Evolutionary conservation across 2,329 filamentous ascomycete genomes (phyloP), one percentile per base, ranked within the genome.

Genomic region (Sordariomycetes sp.): DNA sequence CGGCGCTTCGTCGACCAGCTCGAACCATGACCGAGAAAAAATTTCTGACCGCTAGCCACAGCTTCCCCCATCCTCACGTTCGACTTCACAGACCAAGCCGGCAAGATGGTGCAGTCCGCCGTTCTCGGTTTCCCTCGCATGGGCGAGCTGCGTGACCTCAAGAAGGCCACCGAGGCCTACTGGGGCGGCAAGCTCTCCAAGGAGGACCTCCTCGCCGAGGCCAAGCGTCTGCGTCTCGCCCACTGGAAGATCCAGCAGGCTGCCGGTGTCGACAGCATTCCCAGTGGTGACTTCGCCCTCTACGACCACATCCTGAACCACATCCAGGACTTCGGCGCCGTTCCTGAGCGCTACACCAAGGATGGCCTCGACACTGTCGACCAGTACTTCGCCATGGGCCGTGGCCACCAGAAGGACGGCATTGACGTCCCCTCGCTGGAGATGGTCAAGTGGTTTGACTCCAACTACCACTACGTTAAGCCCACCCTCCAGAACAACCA

Each of bases 381-480:
- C 70, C 82, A 94, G 71, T 96, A 95, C 81, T 98, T 98, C 59
- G 92, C 92, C 66, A 94, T 98, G 86, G 92, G 92, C 57, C 86
- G 92, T 81, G 92, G 92, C 59, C 88, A 93, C 70, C 92, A 98
- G 71, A 93, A 86, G 79, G 78, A 80, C 57, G 78, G 85, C 63
- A 75, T 96, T 51, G 92, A 98, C 65, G 92, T 96, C 47, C 86
- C 90, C 51, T 77, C 75, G 57, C 72, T 94, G 66, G 92, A 98
- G 77, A 98, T 98, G 92, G 92, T 98, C 55, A 98, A 98, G 77
- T 98, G 92, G 92, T 98, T 98, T 61, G 92, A 98, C 76, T 94
- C 87, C 47, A 98, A 98, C 83, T 98, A 98, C 82, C 92, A 96
- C 78, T 98, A 98, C 66, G 92, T 96, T 70, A 96, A 96, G 81